phyloP scores from a whole-genome alignment of 2,329 filamentous ascomycete species.

The Arthroderma uncinatum region DNA sequence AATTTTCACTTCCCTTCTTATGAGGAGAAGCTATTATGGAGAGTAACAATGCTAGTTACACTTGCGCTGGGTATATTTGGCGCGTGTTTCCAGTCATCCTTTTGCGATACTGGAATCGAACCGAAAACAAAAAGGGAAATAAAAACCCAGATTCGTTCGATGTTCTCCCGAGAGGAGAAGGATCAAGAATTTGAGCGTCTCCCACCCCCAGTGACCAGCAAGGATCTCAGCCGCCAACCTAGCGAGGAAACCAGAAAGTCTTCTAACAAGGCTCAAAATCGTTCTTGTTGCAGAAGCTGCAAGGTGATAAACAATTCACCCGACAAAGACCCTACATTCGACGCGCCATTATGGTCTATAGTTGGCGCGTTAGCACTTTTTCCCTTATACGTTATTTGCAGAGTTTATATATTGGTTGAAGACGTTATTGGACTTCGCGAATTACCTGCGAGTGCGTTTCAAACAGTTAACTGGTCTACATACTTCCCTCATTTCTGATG shows the following conservation, averaged over 20 bases:
- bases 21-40: not conserved
- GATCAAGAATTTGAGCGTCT: not conserved
- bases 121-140: not conserved
- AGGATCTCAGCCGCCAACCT: not conserved
- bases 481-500: not conserved
- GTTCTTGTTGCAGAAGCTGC: not conserved
- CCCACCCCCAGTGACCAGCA: not conserved
- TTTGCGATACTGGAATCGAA: not conserved
- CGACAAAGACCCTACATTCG: not conserved
- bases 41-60: not conserved
- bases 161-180: not conserved
- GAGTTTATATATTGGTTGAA: not conserved
- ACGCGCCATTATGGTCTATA: not conserved
- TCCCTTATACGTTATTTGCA: not conserved
- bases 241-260: not conserved
- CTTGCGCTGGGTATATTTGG: not conserved
- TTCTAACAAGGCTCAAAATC: not conserved
- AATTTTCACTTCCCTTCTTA: constrained; percentile 6
- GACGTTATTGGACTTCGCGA: not conserved
- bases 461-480: not conserved
- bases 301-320: not conserved
- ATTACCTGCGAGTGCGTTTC: not conserved
- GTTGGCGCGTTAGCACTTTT: not conserved
- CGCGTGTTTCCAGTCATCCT: not conserved
- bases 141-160: not conserved